Percentiles rank a stretch among this genome's conserved stretches.
Conservation (phyloP, 2,329 filamentous ascomycete genomes). For the Nemania abortiva region DNA sequence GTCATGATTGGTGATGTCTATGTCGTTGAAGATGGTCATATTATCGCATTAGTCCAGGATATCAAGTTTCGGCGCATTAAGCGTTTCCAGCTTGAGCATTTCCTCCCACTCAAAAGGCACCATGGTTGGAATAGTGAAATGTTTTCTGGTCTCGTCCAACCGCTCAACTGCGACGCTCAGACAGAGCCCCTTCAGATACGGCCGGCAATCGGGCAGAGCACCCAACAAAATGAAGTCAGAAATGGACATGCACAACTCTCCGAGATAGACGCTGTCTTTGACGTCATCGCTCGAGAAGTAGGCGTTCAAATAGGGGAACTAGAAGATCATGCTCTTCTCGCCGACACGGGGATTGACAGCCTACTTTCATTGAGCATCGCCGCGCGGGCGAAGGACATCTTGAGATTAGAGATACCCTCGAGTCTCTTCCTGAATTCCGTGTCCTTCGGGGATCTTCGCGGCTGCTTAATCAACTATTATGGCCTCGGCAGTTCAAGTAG, state of each 20-base stretch:
- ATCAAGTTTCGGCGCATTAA: conserved; percentile 46
- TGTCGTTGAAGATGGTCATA: conserved; percentile 42
- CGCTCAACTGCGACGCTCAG: neutral
- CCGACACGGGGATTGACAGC: conserved; percentile 28
- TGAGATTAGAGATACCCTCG: conserved; percentile 17
- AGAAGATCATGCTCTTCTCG: conserved; percentile 15
- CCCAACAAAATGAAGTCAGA: neutral
- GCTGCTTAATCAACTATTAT: neutral
- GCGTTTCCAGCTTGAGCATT: conserved; percentile 37
- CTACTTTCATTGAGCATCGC: conserved; percentile 23
- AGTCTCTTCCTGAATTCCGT: conserved; percentile 12
- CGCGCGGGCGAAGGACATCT: conserved; percentile 13
- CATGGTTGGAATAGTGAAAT: neutral
- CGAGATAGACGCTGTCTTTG: conserved; percentile 3
- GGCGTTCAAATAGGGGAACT: conserved; percentile 18
- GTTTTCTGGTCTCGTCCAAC: no score
- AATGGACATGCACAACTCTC: neutral
- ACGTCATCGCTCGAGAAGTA: conserved; percentile 29
- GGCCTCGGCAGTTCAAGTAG: neutral
- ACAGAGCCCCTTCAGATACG: neutral
- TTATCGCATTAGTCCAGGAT: conserved; percentile 45
- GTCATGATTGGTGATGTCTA: conserved; percentile 46
- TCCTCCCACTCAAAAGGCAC: conserved; percentile 21
- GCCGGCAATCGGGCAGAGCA: neutral
- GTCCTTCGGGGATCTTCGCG: conserved; percentile 10